Conservation (phyloP, 2,329 filamentous ascomycete genomes). For the Anthostomella pinea region DNA sequence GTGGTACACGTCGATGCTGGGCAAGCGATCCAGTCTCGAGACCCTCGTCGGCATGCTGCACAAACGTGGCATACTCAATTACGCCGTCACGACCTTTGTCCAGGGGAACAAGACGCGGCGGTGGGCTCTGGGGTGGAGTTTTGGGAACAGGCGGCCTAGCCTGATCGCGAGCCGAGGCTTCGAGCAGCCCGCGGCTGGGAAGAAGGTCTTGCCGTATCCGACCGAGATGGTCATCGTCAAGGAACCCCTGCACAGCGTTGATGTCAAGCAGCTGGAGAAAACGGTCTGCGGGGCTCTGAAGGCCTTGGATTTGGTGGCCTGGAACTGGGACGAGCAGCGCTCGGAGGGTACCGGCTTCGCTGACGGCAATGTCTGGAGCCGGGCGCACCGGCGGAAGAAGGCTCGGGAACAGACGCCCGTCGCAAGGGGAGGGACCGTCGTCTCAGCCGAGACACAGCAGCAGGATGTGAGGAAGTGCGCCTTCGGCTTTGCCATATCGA, state of each 20-base stretch:
- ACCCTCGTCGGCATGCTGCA: constrained; percentile 59
- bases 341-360: constrained; percentile 61
- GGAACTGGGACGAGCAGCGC: constrained; percentile 58
- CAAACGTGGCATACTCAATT: constrained; percentile 65
- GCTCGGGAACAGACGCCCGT: constrained; percentile 28
- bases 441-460: constrained; percentile 19
- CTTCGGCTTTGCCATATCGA: constrained; percentile 58
- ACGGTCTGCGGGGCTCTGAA: constrained; percentile 43
- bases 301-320: constrained; percentile 56
- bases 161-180: constrained; percentile 42
- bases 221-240: constrained; percentile 40
- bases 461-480: constrained; percentile 37
- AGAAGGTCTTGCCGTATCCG: constrained; percentile 41
- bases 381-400: constrained; percentile 66
- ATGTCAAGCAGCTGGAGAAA: constrained; percentile 26
- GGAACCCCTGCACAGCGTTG: constrained; percentile 29
- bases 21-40: constrained; percentile 70
- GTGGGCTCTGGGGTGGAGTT: constrained; percentile 91
- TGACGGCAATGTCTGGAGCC: constrained; percentile 73
- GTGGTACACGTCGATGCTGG: constrained; percentile 93
- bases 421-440: constrained; percentile 15
- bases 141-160: constrained; percentile 61
- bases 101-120: constrained; percentile 76
- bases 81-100: constrained; percentile 75
- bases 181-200: constrained; percentile 37